A percentile compares a stretch with the other conserved stretches of the same genome.
Evolutionary conservation across 2,329 filamentous ascomycete species (phyloP).

Genomic region (Arthrinium puccinioides): DNA sequence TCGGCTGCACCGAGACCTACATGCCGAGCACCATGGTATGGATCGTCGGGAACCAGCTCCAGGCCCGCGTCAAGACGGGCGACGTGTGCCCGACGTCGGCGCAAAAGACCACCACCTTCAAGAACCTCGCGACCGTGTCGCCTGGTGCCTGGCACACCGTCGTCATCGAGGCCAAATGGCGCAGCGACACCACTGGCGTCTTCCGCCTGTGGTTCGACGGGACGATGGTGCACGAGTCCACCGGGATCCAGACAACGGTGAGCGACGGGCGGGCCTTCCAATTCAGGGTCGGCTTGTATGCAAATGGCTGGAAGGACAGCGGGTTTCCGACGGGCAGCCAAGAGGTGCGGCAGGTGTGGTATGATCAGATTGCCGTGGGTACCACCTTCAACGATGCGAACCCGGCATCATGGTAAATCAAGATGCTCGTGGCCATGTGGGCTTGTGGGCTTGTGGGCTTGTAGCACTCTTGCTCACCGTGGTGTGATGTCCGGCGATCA

Average conservation of each 20-base stretch:
- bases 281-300: conserved; percentile 41
- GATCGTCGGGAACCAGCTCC: conserved; percentile 34
- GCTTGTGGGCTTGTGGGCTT: too few species aligned
- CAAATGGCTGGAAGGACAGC: conserved; percentile 41
- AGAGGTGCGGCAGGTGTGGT: conserved; percentile 38
- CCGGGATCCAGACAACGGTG: conserved; percentile 34
- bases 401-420: conserved; percentile 10
- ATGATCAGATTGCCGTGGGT: conserved; percentile 38
- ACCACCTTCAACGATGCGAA: conserved; percentile 31
- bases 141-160: conserved; percentile 39
- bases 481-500: too few species aligned
- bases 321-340: conserved; percentile 30
- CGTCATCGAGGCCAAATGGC: conserved; percentile 37
- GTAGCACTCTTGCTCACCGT: too few species aligned
- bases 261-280: conserved; percentile 34
- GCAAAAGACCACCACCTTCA: conserved; percentile 23
- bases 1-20: conserved; percentile 34
- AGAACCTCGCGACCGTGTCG: conserved; percentile 28
- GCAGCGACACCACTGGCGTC: conserved; percentile 32
- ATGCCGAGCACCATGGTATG: conserved; percentile 43
- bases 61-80: conserved; percentile 33
- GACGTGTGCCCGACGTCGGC: conserved; percentile 22
- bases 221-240: conserved; percentile 31
- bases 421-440: too few species aligned
- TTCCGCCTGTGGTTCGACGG: conserved; percentile 42